phyloP scores from a whole-genome alignment of 495 filamentous ascomycete species.

The Pseudomonodictys pantanalensis region DNA sequence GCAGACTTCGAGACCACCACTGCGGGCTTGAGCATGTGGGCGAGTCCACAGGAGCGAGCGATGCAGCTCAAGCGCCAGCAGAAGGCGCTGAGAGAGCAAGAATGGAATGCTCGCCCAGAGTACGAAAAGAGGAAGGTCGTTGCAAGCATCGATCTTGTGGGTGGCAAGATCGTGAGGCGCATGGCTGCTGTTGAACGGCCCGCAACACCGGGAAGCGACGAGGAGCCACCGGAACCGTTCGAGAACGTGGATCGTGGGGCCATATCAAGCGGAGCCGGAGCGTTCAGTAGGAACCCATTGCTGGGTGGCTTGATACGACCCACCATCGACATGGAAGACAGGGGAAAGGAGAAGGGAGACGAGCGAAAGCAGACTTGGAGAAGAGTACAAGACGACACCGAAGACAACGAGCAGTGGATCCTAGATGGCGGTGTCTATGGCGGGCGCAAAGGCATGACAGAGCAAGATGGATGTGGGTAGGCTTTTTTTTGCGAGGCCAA shows the following conservation, averaged over 20 bases:
- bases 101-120: constrained; percentile 85
- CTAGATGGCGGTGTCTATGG: constrained; percentile 79
- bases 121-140: constrained; percentile 91
- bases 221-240: constrained; percentile 44
- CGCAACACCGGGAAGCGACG: constrained; percentile 45
- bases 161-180: constrained; percentile 70
- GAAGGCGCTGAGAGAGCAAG: constrained; percentile 78
- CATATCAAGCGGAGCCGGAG: constrained; percentile 46
- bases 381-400: constrained; percentile 84
- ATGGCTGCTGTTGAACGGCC: constrained; percentile 59
- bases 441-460: constrained; percentile 10
- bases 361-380: constrained; percentile 62
- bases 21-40: constrained; percentile 75
- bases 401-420: constrained; percentile 90
- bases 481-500: no score
- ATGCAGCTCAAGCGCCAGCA: constrained; percentile 87
- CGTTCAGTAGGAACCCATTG: constrained; percentile 82
- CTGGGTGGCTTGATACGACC: constrained; percentile 77
- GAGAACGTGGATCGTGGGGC: constrained; percentile 31
- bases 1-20: constrained; percentile 82
- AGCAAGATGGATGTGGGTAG: constrained; percentile 8
- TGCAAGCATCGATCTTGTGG: constrained; percentile 78
- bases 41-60: constrained; percentile 80
- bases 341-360: constrained; percentile 42
- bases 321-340: constrained; percentile 60